A percentile compares a stretch with the other conserved stretches of the same genome.
phyloP scores from a whole-genome alignment of 371 early-diverging fungal genomes.

The Choanephora cucurbitarum region DNA sequence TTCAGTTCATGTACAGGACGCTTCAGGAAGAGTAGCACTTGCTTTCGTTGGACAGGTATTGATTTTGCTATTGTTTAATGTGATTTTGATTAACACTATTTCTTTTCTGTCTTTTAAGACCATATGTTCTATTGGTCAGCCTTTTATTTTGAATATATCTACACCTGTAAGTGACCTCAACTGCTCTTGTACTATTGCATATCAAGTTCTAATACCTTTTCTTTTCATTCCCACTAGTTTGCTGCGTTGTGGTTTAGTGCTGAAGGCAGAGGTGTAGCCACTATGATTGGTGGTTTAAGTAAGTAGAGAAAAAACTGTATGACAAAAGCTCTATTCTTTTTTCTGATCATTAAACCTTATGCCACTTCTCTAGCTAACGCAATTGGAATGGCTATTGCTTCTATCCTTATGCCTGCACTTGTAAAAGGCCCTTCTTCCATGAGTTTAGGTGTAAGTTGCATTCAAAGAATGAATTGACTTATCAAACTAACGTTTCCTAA shows the following conservation, averaged over 20 bases:
- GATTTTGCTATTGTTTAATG: not conserved
- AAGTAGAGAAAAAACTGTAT: conserved; percentile 10
- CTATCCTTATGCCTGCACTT: conserved; percentile 39
- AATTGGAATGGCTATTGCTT: conserved; percentile 51
- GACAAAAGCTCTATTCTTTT: too few relatives aligned
- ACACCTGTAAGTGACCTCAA: conserved; percentile 47
- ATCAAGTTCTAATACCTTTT: not conserved
- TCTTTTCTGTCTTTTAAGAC: conserved; percentile 7
- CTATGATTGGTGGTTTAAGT: conserved; percentile 45
- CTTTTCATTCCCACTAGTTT: conserved; percentile 24
- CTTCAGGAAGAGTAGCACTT: conserved; percentile 32
- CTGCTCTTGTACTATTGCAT: conserved; percentile 38
- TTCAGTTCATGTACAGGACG: conserved; percentile 32
- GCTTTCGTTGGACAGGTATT: conserved; percentile 47
- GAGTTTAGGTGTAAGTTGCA: conserved; percentile 29
- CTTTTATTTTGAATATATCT: conserved; percentile 45
- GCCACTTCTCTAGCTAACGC: conserved; percentile 37
- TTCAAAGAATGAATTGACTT: not conserved
- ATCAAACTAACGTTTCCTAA: not conserved
- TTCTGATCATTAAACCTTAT: not conserved
- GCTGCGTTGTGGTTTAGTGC: conserved; percentile 50
- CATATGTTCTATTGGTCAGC: conserved; percentile 49
- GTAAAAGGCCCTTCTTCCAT: conserved; percentile 27
- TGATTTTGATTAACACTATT: not conserved
- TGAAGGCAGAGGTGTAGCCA: conserved; percentile 39